Percentiles rank a stretch among this genome's conserved stretches.
Conservation (phyloP, 2,329 filamentous ascomycete genomes). For the Penicillium sp. region DNA sequence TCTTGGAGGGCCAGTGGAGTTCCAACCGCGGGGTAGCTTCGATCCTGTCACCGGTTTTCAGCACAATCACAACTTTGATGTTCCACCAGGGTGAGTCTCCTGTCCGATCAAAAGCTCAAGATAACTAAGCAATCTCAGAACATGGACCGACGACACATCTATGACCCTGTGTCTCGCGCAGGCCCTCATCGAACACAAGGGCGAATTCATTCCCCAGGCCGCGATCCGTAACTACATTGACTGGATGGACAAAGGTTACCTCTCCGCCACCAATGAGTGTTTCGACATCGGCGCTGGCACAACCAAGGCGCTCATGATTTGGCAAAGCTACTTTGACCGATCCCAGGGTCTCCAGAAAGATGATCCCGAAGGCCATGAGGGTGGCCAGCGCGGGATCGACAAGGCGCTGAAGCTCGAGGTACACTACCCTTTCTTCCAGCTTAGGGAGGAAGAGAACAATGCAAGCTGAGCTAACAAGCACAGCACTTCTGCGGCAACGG, state of each 20-base stretch:
- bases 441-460: background rate
- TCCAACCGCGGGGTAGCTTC: conserved; percentile 42
- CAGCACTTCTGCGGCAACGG: conserved; percentile 43
- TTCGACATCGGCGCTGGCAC: conserved; percentile 50
- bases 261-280: conserved; percentile 40
- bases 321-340: conserved; percentile 27
- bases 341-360: background rate
- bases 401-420: conserved; percentile 4
- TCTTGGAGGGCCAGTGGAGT: conserved; percentile 50
- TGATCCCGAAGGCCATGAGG: background rate
- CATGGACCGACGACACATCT: conserved; percentile 51
- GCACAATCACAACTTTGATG: conserved; percentile 1
- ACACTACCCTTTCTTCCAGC: background rate
- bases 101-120: background rate
- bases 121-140: conserved; percentile 22
- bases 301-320: conserved; percentile 35
- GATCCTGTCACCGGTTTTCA: conserved; percentile 33
- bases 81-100: background rate
- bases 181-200: conserved; percentile 41
- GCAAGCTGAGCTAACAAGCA: background rate
- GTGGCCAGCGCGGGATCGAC: background rate
- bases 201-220: conserved; percentile 34
- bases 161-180: conserved; percentile 51
- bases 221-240: conserved; percentile 43
- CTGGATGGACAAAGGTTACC: conserved; percentile 44